Percentiles rank a stretch among this genome's conserved stretches.
These are phyloP conservation scores for Podaxis sp. DNA, from an alignment of 768 basidiomycete species.

Conservation along the genomic window DNA sequence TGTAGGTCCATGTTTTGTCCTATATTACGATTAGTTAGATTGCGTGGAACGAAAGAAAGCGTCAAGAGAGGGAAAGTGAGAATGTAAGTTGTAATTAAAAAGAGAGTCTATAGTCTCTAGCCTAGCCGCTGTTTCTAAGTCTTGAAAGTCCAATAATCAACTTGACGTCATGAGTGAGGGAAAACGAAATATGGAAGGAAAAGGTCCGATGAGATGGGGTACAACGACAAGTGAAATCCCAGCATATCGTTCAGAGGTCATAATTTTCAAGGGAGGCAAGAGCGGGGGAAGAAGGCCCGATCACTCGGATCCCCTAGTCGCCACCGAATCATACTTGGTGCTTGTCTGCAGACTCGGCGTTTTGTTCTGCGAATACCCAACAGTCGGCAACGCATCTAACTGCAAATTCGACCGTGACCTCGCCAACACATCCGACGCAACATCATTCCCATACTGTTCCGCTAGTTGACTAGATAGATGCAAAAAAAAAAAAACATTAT, in stretches of 20 bases:
- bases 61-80: not conserved
- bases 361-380: slow-evolving; percentile 6
- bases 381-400: slow-evolving; percentile 4
- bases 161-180: not conserved
- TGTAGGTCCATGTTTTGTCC: not conserved
- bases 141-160: too few relatives aligned
- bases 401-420: slow-evolving; percentile 14
- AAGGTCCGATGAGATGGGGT: not conserved
- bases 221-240: not conserved
- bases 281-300: not conserved
- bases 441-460: slow-evolving; percentile 16
- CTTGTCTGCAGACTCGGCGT: not conserved
- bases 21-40: not conserved
- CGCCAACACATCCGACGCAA: slow-evolving; percentile 14
- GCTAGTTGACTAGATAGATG: slow-evolving; percentile 7
- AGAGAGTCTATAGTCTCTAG: not conserved
- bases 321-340: not conserved
- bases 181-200: not conserved
- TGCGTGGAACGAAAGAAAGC: not conserved
- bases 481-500: not conserved
- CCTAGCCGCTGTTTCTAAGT: not conserved
- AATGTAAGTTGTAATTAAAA: not conserved
- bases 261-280: not conserved
- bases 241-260: not conserved
- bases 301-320: not conserved